Conservation (phyloP, 345 rosid genomes). For the Erysimum cheiranthoides region DNA sequence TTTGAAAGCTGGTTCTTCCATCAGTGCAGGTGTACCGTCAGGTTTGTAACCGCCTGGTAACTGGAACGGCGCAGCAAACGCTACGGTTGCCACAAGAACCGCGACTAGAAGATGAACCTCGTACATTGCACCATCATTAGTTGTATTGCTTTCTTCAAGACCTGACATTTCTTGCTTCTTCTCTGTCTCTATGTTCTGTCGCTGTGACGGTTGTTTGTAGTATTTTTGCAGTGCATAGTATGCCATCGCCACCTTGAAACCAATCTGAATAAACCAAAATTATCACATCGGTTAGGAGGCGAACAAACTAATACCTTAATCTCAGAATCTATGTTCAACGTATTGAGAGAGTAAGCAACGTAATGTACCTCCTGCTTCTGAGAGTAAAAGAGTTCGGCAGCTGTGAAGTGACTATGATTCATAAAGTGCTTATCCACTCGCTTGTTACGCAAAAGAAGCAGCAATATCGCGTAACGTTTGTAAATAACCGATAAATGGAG, state of each 20-base stretch:
- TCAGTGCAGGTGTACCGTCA: constrained; percentile 33
- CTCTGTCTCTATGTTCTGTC: constrained; percentile 14
- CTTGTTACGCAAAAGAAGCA: constrained; percentile 36
- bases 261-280: constrained; percentile 15
- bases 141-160: not conserved
- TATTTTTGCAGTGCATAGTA: constrained; percentile 28
- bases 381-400: constrained; percentile 44
- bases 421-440: constrained; percentile 43
- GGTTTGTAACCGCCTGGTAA: constrained; percentile 42
- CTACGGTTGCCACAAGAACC: constrained; percentile 39
- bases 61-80: constrained; percentile 41
- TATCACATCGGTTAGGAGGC: not conserved
- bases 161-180: constrained; percentile 16
- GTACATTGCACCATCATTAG: constrained; percentile 25
- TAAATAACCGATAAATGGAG: constrained; percentile 50
- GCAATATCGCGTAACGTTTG: constrained; percentile 16
- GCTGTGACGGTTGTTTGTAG: constrained; percentile 28
- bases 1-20: constrained; percentile 38
- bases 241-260: constrained; percentile 7
- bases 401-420: constrained; percentile 45
- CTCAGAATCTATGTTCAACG: not conserved
- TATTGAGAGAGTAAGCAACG: not conserved
- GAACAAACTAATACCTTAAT: not conserved
- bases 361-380: constrained; percentile 37
- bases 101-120: constrained; percentile 41